Conservation (phyloP, 2,329 filamentous ascomycete genomes). For the Venturiaceae sp. region DNA sequence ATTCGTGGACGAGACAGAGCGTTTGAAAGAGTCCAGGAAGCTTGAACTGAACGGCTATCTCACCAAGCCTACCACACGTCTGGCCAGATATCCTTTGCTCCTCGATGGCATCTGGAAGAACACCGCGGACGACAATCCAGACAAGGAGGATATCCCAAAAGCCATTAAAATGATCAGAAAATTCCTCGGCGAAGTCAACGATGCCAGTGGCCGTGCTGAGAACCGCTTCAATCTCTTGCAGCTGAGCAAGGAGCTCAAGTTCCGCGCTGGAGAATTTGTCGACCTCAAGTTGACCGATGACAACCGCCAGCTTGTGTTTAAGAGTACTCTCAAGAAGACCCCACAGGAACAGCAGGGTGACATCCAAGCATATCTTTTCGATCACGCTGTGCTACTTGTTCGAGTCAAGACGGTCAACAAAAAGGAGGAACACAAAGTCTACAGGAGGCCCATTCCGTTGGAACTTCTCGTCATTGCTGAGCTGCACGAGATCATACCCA, state of each 20-base stretch:
- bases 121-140: constrained; percentile 78
- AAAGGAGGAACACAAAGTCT: constrained; percentile 88
- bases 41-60: constrained; percentile 95
- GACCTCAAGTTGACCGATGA: constrained; percentile 93
- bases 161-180: constrained; percentile 81
- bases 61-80: constrained; percentile 90
- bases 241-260: constrained; percentile 84
- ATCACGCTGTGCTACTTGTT: constrained; percentile 88
- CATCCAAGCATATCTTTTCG: constrained; percentile 91
- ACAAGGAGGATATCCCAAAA: constrained; percentile 86
- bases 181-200: constrained; percentile 79
- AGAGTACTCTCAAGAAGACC: constrained; percentile 86
- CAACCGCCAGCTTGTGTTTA: constrained; percentile 85
- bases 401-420: constrained; percentile 88
- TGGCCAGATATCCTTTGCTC: constrained; percentile 87
- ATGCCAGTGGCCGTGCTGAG: constrained; percentile 92
- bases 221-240: constrained; percentile 94
- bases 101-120: constrained; percentile 88
- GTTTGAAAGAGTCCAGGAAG: constrained; percentile 92
- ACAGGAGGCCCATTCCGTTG: constrained; percentile 87
- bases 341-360: constrained; percentile 73
- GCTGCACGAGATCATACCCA: constrained; percentile 92
- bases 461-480: constrained; percentile 89
- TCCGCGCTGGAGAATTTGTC: constrained; percentile 79
- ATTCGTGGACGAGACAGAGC: constrained; percentile 94